Base-by-base conservation (phyloP, 768 basidiomycete genomes). In the Leucosporidium creatinivorum region DNA sequence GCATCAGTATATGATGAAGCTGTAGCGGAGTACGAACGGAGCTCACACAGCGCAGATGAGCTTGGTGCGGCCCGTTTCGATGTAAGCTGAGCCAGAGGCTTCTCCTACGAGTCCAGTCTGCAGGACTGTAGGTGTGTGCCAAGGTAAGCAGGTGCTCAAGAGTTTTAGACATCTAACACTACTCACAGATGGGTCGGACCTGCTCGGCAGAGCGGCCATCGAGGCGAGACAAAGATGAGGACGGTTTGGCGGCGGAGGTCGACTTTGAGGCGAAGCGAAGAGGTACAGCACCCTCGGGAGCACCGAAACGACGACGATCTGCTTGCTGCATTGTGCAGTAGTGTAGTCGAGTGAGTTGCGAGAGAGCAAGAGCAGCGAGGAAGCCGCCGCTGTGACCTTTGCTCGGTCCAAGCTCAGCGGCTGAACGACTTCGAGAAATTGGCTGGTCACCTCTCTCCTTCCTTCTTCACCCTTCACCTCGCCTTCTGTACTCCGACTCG, bases 81-180 rank as follows among this genome's bases (percentile, higher is more conserved):
- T 89, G 76, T 98, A 99, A 17, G 92, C 93, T 23, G 93, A 96
- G 2, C 96, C 96, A 76, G 92, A 93, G 1, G 96, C 94, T 79
- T 96, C 92, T 69, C 80, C 88, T 62, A 96, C 91, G 19, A 98
- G 80, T 13, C 93, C 92, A 33, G 91, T 86, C 76, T 93, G 87
- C 58, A 99, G 80, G 79, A 90, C 93, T 99, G 70, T n/a, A 12
- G 18, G 48, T 26, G 48, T 59, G 48, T 36, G 65, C 63, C 57
- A 47, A 55, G 58, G 33, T 61, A 61, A 58, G 57, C 52, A 65
- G 66, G 63, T 60, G 33, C 33, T 33, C 33, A 33, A 5, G 10
- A 33, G 10, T 33, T 4, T 33, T 33, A 10, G 5, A 33, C 4
- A 5, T 4, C 33, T 33, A 10, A 10, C 33, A 10, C 5, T 33